Evolutionary conservation across 768 basidiomycete genomes (phyloP).

Genomic region (Cytidiella melzeri): DNA sequence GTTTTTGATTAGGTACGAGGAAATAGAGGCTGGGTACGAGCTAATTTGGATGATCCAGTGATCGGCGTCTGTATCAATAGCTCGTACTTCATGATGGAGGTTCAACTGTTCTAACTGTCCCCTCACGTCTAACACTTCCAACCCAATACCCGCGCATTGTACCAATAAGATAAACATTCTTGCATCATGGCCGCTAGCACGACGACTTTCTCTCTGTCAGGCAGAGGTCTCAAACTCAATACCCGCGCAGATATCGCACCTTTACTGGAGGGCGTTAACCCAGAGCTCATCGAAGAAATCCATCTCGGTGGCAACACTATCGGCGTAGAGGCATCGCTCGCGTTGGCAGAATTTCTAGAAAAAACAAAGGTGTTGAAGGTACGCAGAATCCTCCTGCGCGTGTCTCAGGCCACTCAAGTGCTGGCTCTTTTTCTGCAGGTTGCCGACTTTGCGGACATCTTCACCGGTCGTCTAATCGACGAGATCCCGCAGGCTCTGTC

Average conservation of each 20-base stretch:
- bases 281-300: slow-evolving; percentile 72
- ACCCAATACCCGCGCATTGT: neutral
- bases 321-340: slow-evolving; percentile 84
- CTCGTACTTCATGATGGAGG: too few species aligned
- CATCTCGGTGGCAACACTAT: slow-evolving; percentile 93
- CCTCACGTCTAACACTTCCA: neutral
- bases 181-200: slow-evolving; percentile 11
- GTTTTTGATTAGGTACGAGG: too few species aligned
- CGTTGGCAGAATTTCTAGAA: slow-evolving; percentile 73
- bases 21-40: too few species aligned
- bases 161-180: neutral
- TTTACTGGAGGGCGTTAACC: slow-evolving; percentile 58
- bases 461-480: slow-evolving; percentile 91
- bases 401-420: neutral
- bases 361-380: slow-evolving; percentile 69
- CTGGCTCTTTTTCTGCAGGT: slow-evolving; percentile 43
- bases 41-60: too few species aligned
- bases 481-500: slow-evolving; percentile 91
- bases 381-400: slow-evolving; percentile 16
- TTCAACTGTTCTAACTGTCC: too few species aligned
- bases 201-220: slow-evolving; percentile 46
- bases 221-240: slow-evolving; percentile 76
- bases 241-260: slow-evolving; percentile 70
- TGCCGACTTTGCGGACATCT: slow-evolving; percentile 96
- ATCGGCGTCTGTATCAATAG: neutral